Conservation (phyloP, 2,329 filamentous ascomycete genomes). For the Triangularia setosa region DNA sequence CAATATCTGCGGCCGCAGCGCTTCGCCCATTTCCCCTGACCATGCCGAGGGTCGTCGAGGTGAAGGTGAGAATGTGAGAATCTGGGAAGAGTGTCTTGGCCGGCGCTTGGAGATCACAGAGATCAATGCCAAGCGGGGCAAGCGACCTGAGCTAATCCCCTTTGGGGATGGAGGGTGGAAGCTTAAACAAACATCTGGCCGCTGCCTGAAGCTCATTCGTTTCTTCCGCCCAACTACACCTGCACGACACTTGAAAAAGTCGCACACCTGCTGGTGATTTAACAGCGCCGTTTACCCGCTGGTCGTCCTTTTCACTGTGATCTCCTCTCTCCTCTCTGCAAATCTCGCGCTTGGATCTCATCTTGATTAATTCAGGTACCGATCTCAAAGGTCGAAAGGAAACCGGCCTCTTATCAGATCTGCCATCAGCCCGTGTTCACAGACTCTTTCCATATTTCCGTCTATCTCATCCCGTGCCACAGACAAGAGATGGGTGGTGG, state of each 20-base stretch:
- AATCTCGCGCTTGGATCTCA: neutral
- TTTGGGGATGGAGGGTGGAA: conserved; percentile 1
- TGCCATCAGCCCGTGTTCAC: neutral
- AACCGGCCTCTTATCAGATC: neutral
- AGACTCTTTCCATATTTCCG: neutral
- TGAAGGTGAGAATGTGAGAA: neutral
- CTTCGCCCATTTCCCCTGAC: neutral
- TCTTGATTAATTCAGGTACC: neutral
- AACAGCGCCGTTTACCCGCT: neutral
- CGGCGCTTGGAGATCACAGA: conserved; percentile 18
- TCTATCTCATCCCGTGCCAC: neutral
- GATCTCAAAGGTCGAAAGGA: neutral
- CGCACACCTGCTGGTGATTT: neutral
- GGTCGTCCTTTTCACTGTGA: neutral
- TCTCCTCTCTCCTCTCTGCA: neutral
- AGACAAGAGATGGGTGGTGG: neutral
- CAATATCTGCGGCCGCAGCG: conserved; percentile 2
- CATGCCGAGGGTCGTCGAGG: neutral
- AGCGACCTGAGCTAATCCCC: conserved; percentile 4
- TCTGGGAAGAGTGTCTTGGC: conserved; percentile 14
- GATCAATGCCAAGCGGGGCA: conserved; percentile 9
- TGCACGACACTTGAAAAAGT: conserved; percentile 9
- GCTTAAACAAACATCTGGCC: conserved; percentile 8
- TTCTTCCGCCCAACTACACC: neutral
- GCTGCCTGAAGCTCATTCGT: conserved; percentile 12